phyloP scores from a whole-genome alignment of 139 green algal genomes.

The Volvox reticuliferus region DNA sequence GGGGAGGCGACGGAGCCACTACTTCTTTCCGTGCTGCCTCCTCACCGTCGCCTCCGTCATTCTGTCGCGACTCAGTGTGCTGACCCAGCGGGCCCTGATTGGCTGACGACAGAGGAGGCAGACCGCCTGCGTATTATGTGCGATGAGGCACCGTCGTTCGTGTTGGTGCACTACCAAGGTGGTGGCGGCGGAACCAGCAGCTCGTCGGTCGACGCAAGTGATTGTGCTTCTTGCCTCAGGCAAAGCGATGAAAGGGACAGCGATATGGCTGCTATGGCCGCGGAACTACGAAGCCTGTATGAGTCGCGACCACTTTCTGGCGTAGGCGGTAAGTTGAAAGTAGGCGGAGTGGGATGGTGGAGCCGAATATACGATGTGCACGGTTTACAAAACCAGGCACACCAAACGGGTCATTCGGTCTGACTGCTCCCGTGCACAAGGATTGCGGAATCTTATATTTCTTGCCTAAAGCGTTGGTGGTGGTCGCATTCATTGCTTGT shows the following conservation, averaged over 20 bases:
- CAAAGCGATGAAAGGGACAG: neutral
- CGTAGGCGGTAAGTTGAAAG: neutral
- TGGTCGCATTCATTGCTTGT: too few relatives aligned
- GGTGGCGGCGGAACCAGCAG: neutral
- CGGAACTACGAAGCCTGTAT: neutral
- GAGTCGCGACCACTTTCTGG: slow-evolving; percentile 30
- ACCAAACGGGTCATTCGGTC: too few relatives aligned
- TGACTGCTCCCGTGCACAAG: too few relatives aligned
- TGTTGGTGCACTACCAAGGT: neutral
- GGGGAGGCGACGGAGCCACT: neutral
- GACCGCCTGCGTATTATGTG: slow-evolving; percentile 42
- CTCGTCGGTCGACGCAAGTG: neutral
- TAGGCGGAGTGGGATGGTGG: too few relatives aligned
- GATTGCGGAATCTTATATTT: too few relatives aligned
- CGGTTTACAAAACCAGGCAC: too few relatives aligned
- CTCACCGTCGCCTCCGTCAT: slow-evolving; percentile 29
- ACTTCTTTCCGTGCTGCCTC: neutral
- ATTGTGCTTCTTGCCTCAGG: neutral
- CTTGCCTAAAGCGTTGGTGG: too few relatives aligned
- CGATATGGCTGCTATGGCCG: neutral
- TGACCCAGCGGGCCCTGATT: slow-evolving; percentile 37
- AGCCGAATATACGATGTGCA: too few relatives aligned
- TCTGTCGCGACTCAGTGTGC: slow-evolving; percentile 30
- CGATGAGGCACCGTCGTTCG: slow-evolving; percentile 30
- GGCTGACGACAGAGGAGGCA: slow-evolving; percentile 30